Evolutionary conservation across 306 rosid genomes (phyloP), one percentile per base, ranked within the genome.

Genomic region (Parietaria judaica): DNA sequence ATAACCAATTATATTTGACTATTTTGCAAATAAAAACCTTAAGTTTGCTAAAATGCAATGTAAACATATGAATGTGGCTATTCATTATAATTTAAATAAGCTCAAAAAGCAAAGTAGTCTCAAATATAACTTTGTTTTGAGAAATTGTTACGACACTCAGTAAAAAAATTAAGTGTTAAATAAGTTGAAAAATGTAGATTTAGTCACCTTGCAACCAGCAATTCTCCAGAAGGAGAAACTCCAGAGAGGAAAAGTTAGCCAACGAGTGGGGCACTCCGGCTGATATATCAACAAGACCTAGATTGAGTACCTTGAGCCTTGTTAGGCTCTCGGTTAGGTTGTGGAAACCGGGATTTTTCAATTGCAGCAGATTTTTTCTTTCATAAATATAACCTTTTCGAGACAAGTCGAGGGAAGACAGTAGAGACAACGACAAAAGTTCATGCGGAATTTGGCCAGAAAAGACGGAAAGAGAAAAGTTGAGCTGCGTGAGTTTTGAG

Each of bases 141-240:
- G n/a, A n/a, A n/a, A n/a, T n/a, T 46, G 55, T 41, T n/a, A n/a
- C n/a, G n/a, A n/a, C n/a, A n/a, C n/a, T n/a, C n/a, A n/a, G n/a
- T n/a, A n/a, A n/a, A n/a, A n/a, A n/a, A n/a, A n/a, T n/a, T n/a
- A n/a, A n/a, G n/a, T 54, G 56, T 6, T 54, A 51, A 43, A 75
- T 75, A 8, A 81, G 58, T 16, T 75, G 73, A 48, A 81, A 81
- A 14, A 72, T 54, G 11, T 15, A 36, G 1, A 0, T 14, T 35
- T 75, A 75, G 36, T 51, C 64, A 1, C 86, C 83, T 14, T 51
- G 13, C 47, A 82, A 3, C 3, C 17, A n/a, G 31, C 81, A 76
- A 0, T 6, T 1, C 8, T 36, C 11, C 2, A 17, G 39, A 0
- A 36, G 7, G 10, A 70, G 50, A 14, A 12, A 14, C 4, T 3